Conservation (phyloP, 2,329 filamentous ascomycete genomes). For the Fusarium sacchari region DNA sequence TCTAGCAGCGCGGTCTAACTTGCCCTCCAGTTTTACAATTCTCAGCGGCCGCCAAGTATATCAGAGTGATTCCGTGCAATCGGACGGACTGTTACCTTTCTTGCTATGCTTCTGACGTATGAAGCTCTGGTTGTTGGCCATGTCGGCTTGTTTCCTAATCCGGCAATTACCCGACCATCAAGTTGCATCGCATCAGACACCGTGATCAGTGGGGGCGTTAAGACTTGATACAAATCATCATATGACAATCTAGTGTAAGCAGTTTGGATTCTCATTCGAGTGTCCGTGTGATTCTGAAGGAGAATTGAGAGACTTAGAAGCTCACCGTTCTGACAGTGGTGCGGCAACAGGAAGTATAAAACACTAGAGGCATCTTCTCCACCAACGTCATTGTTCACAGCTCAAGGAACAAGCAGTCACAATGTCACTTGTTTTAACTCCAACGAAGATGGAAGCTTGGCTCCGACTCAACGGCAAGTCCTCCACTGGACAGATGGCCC, state of each 20-base stretch:
- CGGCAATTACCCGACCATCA: not conserved
- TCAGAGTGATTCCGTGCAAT: too few relatives aligned
- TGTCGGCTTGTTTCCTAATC: not conserved
- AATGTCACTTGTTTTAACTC: not conserved
- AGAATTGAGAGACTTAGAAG: not conserved
- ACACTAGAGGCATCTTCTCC: not conserved
- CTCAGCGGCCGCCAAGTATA: not conserved
- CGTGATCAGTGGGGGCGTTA: not conserved
- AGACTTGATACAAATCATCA: not conserved
- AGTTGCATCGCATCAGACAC: not conserved
- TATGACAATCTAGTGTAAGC: fast-evolving
- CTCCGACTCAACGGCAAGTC: not conserved
- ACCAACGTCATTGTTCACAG: too few relatives aligned
- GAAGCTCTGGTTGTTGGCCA: too few relatives aligned
- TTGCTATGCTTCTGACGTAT: not conserved
- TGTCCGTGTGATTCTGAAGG: fast-evolving
- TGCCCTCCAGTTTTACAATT: not conserved
- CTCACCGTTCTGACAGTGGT: not conserved
- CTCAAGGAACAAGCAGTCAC: fast-evolving
- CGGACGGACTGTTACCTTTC: not conserved
- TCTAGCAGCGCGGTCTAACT: not conserved
- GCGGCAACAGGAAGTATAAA: not conserved
- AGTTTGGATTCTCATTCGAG: fast-evolving
- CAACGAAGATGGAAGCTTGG: not conserved
- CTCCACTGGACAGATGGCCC: not conserved